Percentiles rank a stretch among this genome's conserved stretches.
phyloP scores from a whole-genome alignment of 352 stramenopile genomes.

The Pythium insidiosum region DNA sequence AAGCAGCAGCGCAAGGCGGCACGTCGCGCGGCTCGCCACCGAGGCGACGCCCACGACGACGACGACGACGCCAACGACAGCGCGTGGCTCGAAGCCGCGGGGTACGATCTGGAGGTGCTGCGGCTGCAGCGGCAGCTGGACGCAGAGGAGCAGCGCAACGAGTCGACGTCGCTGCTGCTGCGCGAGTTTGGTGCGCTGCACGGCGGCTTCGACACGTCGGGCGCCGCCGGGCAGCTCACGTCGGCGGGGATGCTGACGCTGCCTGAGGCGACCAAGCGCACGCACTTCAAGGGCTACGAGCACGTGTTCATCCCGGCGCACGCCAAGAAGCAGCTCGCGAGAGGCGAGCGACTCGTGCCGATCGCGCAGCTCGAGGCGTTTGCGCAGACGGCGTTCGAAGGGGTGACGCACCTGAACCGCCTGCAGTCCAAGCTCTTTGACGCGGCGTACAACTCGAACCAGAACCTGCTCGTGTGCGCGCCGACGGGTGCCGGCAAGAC shows the following conservation, averaged over 20 bases:
- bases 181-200: conserved; percentile 64
- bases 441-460: conserved; percentile 91
- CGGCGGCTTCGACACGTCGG: conserved; percentile 61
- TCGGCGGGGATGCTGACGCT: conserved; percentile 42
- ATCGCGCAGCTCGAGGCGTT: conserved; percentile 65
- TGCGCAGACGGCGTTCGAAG: conserved; percentile 68
- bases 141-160: conserved; percentile 42
- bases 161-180: conserved; percentile 68
- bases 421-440: conserved; percentile 98
- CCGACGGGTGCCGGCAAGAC: conserved; percentile 96
- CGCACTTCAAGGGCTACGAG: conserved; percentile 75
- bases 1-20: conserved; percentile 47
- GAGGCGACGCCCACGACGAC: conserved; percentile 5
- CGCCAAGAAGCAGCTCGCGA: conserved; percentile 42
- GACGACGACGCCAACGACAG: conserved; percentile 23
- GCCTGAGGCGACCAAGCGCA: conserved; percentile 54
- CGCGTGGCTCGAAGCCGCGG: conserved; percentile 69
- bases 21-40: neutral
- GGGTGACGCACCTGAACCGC: conserved; percentile 89
- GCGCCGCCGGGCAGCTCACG: conserved; percentile 49
- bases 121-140: conserved; percentile 63
- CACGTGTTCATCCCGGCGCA: conserved; percentile 75
- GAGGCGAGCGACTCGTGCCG: conserved; percentile 46
- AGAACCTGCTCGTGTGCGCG: conserved; percentile 96
- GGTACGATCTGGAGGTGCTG: conserved; percentile 75